phyloP scores from a whole-genome alignment of 768 basidiomycete genomes.

The Rhizopogon salebrosus region DNA sequence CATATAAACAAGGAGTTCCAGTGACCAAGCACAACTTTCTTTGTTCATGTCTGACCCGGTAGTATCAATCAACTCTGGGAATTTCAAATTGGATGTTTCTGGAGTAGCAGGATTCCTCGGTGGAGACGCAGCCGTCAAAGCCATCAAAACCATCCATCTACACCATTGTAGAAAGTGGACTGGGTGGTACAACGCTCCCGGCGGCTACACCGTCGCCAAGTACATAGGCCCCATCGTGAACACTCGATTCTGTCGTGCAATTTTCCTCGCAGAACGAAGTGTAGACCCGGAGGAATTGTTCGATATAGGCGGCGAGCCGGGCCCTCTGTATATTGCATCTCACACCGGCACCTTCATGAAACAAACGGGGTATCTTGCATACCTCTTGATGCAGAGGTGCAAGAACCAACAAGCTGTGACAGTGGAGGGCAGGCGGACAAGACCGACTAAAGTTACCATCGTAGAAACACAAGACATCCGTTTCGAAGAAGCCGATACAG shows the following conservation, averaged over 20 bases:
- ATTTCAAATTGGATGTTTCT: conserved; percentile 17
- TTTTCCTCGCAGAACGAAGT: conserved; percentile 23
- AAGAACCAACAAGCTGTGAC: not conserved
- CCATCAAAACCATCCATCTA: conserved; percentile 27
- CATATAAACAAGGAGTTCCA: no score
- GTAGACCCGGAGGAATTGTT: conserved; percentile 17
- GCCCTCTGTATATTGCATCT: conserved; percentile 36
- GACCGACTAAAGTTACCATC: conserved; percentile 16
- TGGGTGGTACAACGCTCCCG: conserved; percentile 34
- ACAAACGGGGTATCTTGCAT: conserved; percentile 25
- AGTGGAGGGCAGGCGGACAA: conserved; percentile 14
- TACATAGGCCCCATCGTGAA: conserved; percentile 25
- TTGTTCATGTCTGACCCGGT: no score
- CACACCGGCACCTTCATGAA: conserved; percentile 26
- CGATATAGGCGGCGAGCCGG: conserved; percentile 19
- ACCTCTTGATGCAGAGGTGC: conserved; percentile 20
- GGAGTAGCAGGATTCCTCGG: conserved; percentile 30
- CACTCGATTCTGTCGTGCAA: conserved; percentile 20
- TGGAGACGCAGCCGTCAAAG: conserved; percentile 26
- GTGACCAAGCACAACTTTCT: no score
- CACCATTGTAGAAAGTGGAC: conserved; percentile 24
- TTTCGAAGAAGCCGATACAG: not conserved
- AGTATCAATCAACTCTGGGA: not conserved
- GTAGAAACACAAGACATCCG: conserved; percentile 10
- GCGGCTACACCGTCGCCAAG: conserved; percentile 25